phyloP scores from a whole-genome alignment of 345 rosid genomes.

The Gossypium bickii region DNA sequence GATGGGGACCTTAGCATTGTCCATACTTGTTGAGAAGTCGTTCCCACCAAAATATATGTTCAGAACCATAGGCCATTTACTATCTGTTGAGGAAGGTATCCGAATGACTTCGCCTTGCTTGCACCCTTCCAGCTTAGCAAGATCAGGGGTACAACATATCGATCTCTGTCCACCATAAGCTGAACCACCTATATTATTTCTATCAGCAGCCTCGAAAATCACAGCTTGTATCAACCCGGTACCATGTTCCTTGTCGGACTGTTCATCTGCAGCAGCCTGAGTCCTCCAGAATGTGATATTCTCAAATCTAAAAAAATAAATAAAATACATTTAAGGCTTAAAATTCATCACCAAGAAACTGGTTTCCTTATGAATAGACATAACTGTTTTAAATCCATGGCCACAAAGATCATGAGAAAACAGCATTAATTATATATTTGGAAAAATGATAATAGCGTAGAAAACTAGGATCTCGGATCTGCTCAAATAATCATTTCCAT shows the following conservation, averaged over 20 bases:
- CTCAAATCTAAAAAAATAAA: constrained; percentile 49
- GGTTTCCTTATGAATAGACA: not conserved
- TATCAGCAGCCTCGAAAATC: constrained; percentile 89
- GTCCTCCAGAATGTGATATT: constrained; percentile 75
- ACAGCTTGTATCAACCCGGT: constrained; percentile 75
- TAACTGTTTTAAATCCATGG: not conserved
- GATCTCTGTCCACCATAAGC: constrained; percentile 99
- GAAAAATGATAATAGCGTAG: not conserved
- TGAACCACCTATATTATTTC: constrained; percentile 93
- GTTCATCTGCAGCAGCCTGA: constrained; percentile 40
- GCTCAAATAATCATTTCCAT: not conserved
- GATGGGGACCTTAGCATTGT: constrained; percentile 43
- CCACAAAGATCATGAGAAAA: not conserved
- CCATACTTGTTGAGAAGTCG: constrained; percentile 36
- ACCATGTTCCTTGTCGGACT: constrained; percentile 36
- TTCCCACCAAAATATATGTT: constrained; percentile 56
- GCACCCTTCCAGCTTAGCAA: constrained; percentile 92
- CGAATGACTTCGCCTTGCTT: constrained; percentile 88
- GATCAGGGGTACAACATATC: constrained; percentile 94
- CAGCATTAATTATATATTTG: not conserved
- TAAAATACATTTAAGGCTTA: not conserved
- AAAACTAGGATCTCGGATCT: not conserved
- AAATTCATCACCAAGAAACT: not conserved
- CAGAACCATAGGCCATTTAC: constrained; percentile 72
- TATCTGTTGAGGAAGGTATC: constrained; percentile 68